Evolutionary conservation across 257 asterid species (phyloP).

Genomic region (Gardenia jasminoides): DNA sequence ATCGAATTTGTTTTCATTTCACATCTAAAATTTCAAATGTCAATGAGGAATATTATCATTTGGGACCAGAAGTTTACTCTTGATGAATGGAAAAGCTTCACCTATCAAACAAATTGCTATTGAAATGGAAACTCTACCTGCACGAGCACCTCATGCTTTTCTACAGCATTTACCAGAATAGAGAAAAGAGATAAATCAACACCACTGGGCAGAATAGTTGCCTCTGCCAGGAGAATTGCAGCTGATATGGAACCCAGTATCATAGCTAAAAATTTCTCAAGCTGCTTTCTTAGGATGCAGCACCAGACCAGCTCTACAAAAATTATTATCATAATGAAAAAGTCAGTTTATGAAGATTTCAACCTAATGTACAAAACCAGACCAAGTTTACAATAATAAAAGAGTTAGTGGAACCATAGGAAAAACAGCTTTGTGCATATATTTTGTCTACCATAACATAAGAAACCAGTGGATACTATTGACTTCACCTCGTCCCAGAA

Average conservation of each 20-base stretch:
- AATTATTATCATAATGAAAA: constrained; percentile 2
- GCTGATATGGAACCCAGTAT: constrained; percentile 67
- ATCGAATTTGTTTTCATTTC: no score
- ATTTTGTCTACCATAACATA: not conserved
- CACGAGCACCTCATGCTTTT: constrained; percentile 50
- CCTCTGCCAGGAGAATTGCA: constrained; percentile 82
- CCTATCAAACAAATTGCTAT: not conserved
- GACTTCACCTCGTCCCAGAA: not conserved
- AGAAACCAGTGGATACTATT: not conserved
- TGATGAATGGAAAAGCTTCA: not conserved
- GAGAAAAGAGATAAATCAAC: constrained; percentile 80
- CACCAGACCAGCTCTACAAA: constrained; percentile 69
- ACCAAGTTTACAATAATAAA: not conserved
- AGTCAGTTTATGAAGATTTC: not conserved
- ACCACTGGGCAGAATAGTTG: constrained; percentile 66
- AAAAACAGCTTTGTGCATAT: not conserved
- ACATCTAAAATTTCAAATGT: no score
- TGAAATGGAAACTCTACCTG: constrained; percentile 48
- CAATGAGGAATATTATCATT: no score
- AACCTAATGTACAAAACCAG: not conserved
- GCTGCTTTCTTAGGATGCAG: constrained; percentile 56
- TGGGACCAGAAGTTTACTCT: not conserved
- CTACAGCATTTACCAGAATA: constrained; percentile 46
- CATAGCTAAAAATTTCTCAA: constrained; percentile 56
- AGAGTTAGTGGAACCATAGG: not conserved